Conservation (phyloP, 2,329 filamentous ascomycete genomes). For the Rachicladosporium sp. region DNA sequence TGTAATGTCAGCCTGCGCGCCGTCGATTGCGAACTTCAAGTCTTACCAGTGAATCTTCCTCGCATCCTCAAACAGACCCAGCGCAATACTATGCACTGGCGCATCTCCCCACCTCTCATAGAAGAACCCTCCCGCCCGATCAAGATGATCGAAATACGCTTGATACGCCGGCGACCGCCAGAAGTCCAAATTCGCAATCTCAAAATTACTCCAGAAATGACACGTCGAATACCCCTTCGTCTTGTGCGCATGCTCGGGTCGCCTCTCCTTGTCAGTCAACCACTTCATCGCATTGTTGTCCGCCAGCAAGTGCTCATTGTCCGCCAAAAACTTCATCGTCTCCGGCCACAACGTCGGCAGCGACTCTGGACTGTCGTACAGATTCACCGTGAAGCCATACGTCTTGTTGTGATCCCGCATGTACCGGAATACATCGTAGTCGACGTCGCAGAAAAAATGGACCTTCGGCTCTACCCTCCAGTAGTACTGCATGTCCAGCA, state of each 20-base stretch:
- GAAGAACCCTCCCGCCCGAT: constrained; percentile 91
- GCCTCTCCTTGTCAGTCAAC: constrained; percentile 64
- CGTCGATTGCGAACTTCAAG: background rate
- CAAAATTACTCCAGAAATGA: constrained; percentile 99
- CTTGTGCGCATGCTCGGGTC: constrained; percentile 66
- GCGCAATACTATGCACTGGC: constrained; percentile 85
- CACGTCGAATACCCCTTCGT: constrained; percentile 95
- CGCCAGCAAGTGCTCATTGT: constrained; percentile 65
- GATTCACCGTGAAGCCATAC: constrained; percentile 95
- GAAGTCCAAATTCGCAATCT: constrained; percentile 86
- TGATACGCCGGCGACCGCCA: constrained; percentile 85
- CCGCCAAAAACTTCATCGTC: constrained; percentile 73
- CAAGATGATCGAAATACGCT: constrained; percentile 91
- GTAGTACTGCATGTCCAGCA: constrained; percentile 76
- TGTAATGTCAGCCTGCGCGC: constrained; percentile 1
- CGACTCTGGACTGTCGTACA: constrained; percentile 82
- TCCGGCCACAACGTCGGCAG: constrained; percentile 91
- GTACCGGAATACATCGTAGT: constrained; percentile 96
- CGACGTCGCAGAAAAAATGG: constrained; percentile 96
- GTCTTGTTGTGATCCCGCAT: constrained; percentile 99
- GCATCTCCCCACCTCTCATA: constrained; percentile 98
- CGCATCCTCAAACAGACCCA: constrained; percentile 84
- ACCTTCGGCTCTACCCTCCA: constrained; percentile 98
- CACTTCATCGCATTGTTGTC: constrained; percentile 77
- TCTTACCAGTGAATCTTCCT: constrained; percentile 84